These are phyloP conservation scores for Oryza officinalis DNA, from an alignment of 176 grass and related monocot species.

Conservation along the genomic window DNA sequence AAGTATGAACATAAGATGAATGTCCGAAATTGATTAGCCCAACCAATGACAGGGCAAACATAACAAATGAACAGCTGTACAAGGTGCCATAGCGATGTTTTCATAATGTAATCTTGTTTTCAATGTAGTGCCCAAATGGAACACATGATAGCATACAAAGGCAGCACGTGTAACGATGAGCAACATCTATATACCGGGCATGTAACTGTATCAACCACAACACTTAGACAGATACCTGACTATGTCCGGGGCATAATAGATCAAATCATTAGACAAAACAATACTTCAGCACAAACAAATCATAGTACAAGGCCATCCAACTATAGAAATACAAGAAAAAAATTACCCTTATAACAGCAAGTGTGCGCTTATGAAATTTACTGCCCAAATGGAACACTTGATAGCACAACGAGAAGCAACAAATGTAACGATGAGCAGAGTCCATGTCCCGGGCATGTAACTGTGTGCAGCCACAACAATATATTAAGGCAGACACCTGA, in stretches of 20 bases:
- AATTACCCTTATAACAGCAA: background rate
- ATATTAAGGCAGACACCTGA: conserved; percentile 50
- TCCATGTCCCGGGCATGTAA: conserved; percentile 53
- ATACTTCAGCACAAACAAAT: background rate
- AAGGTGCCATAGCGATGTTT: background rate
- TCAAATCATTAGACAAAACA: background rate
- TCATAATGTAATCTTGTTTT: background rate
- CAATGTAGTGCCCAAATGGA: conserved; percentile 45
- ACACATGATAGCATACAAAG: conserved; percentile 44
- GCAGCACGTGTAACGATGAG: conserved; percentile 39
- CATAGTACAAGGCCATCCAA: background rate
- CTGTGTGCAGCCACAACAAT: conserved; percentile 41
- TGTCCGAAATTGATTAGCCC: background rate
- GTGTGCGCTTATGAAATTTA: background rate
- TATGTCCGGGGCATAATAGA: conserved; percentile 16
- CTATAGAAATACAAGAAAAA: too few species aligned
- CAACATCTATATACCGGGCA: conserved; percentile 30
- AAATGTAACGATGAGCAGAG: conserved; percentile 61
- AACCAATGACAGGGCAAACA: background rate
- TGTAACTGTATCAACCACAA: conserved; percentile 58
- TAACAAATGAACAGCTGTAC: background rate
- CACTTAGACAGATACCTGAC: conserved; percentile 49
- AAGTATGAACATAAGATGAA: background rate
- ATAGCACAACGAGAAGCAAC: conserved; percentile 37
- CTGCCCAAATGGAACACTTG: conserved; percentile 64